Conservation (phyloP, 139 green algal species). For the Nannochloris sp. region DNA sequence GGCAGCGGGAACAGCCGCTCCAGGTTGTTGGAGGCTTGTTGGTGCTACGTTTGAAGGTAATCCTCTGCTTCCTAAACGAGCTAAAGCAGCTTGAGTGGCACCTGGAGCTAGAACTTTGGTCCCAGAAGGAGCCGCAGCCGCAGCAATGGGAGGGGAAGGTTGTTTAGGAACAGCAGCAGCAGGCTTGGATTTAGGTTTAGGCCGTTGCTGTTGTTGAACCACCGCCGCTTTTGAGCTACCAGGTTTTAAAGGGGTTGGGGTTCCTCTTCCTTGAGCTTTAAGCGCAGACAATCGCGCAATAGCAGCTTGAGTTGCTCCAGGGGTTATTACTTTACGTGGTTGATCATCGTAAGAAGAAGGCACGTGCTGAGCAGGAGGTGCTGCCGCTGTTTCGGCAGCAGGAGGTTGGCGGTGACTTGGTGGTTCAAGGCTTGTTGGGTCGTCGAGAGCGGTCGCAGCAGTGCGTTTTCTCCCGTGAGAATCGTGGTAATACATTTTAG, state of each 20-base stretch:
- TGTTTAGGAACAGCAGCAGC: too few species aligned
- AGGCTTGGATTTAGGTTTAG: too few species aligned
- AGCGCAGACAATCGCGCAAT: background rate
- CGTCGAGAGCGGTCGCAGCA: too few species aligned
- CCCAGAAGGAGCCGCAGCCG: too few species aligned
- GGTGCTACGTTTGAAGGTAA: background rate
- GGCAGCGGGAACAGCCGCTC: background rate
- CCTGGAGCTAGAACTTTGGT: background rate
- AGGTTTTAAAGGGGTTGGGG: background rate
- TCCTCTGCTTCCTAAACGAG: background rate
- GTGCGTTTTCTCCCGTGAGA: too few species aligned
- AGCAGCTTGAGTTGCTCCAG: background rate
- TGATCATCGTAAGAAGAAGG: too few species aligned
- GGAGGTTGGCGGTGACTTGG: too few species aligned
- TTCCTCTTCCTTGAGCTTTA: background rate
- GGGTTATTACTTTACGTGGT: background rate
- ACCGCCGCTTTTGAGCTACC: background rate
- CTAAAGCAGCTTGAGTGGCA: background rate
- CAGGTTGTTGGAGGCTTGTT: background rate
- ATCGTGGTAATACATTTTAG: too few species aligned
- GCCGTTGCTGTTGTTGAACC: background rate
- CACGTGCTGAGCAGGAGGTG: too few species aligned
- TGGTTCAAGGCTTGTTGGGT: too few species aligned
- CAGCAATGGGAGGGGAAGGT: too few species aligned
- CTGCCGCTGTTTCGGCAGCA: too few species aligned